phyloP scores from a whole-genome alignment of 345 rosid genomes.

The Geranium rotundifolium region DNA sequence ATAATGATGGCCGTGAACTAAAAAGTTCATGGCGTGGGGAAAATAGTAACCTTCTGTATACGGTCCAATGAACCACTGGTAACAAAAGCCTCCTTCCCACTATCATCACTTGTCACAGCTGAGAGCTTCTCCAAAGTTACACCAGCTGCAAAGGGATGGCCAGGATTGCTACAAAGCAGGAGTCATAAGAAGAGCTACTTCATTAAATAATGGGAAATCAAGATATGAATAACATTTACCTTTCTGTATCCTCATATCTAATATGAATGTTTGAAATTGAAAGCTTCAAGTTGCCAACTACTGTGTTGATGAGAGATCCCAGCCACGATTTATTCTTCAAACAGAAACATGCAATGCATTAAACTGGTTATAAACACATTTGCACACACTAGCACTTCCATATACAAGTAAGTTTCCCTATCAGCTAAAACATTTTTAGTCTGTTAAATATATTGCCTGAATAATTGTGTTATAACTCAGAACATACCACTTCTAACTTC shows the following conservation, averaged over 20 bases:
- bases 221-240: constrained; percentile 28
- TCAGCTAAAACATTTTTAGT: background rate
- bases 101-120: constrained; percentile 84
- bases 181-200: constrained; percentile 5
- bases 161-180: constrained; percentile 57
- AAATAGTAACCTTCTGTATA: constrained; percentile 62
- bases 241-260: constrained; percentile 95
- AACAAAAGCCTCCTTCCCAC: constrained; percentile 82
- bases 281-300: constrained; percentile 92
- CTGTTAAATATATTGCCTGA: background rate
- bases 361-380: constrained; percentile 13
- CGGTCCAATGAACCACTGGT: constrained; percentile 65
- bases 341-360: constrained; percentile 19
- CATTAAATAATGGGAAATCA: constrained; percentile 1
- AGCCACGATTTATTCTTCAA: constrained; percentile 88
- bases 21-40: background rate
- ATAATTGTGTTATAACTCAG: background rate
- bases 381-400: background rate
- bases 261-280: constrained; percentile 94
- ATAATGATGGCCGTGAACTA: background rate
- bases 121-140: constrained; percentile 82
- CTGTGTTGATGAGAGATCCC: constrained; percentile 88
- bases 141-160: constrained; percentile 86
- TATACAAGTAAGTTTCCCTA: background rate
- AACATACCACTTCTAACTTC: constrained; percentile 71